Conservation (phyloP, 257 asterid species). For the Forsythia suspensa region DNA sequence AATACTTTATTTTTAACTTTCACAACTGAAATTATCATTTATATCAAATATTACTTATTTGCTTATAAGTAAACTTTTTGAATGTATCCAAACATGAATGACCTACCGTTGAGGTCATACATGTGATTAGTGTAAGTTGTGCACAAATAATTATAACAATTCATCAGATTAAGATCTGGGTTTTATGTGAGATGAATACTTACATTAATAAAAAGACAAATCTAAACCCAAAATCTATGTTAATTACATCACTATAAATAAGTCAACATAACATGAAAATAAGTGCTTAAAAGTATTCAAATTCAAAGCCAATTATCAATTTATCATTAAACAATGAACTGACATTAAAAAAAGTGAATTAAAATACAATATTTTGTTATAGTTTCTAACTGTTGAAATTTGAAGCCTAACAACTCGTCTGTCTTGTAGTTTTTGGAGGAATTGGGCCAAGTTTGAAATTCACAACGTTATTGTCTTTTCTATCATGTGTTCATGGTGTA, state of each 20-base stretch:
- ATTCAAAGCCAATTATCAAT: slow-evolving; percentile 24
- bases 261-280: slow-evolving; percentile 22
- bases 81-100: background rate
- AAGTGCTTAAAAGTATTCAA: slow-evolving; percentile 24
- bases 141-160: background rate
- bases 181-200: slow-evolving; percentile 38
- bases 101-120: slow-evolving; percentile 15
- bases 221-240: slow-evolving; percentile 38
- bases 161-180: slow-evolving; percentile 30
- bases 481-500: too few species aligned
- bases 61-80: too few species aligned
- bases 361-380: slow-evolving; percentile 14
- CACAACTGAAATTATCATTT: too few species aligned
- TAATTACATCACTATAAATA: slow-evolving; percentile 23
- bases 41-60: too few species aligned
- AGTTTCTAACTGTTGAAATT: slow-evolving; percentile 18
- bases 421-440: background rate
- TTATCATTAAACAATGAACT: background rate
- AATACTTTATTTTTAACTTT: too few species aligned
- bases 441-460: background rate
- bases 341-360: slow-evolving; percentile 27
- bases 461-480: background rate
- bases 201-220: slow-evolving; percentile 49
- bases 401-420: background rate
- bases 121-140: slow-evolving; percentile 15